A percentile compares a stretch with the other conserved stretches of the same genome.
These are phyloP conservation scores for Leccinum olivaceopallidum DNA, from an alignment of 768 basidiomycete genomes.

Conservation along the genomic window DNA sequence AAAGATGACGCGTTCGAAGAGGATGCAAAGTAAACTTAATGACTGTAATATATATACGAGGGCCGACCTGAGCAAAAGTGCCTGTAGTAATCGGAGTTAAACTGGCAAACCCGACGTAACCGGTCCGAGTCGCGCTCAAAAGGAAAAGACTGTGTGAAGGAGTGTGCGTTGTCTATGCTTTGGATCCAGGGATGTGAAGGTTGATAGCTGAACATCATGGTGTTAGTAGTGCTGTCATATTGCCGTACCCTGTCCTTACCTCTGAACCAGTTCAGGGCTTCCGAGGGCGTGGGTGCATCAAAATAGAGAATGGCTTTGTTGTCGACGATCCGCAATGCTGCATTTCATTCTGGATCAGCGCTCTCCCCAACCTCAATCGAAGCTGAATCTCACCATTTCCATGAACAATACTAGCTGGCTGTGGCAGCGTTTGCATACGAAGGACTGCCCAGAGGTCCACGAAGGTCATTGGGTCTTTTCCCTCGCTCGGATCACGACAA, in stretches of 20 bases:
- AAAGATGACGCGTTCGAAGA: constrained; percentile 27
- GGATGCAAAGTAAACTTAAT: constrained; percentile 36
- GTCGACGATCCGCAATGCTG: constrained; percentile 85
- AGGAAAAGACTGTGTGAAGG: constrained; percentile 6
- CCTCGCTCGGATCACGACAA: constrained; percentile 83
- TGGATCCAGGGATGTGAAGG: constrained; percentile 82
- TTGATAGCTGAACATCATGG: constrained; percentile 65
- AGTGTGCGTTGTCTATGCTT: constrained; percentile 48
- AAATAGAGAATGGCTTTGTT: constrained; percentile 92
- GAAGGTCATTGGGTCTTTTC: constrained; percentile 65
- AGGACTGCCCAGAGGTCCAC: constrained; percentile 98
- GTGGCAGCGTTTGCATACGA: constrained; percentile 90
- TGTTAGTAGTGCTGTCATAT: constrained; percentile 6
- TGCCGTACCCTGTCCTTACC: constrained; percentile 45
- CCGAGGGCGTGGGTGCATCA: constrained; percentile 79
- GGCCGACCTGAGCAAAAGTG: constrained; percentile 25
- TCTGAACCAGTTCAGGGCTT: constrained; percentile 89
- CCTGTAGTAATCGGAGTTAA: background rate
- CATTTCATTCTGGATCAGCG: constrained; percentile 9
- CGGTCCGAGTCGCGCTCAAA: constrained; percentile 5
- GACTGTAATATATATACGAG: constrained; percentile 36
- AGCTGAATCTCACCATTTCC: constrained; percentile 61
- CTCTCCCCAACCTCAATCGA: background rate
- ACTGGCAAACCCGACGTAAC: constrained; percentile 6
- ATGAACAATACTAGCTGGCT: constrained; percentile 88